These are phyloP conservation scores for Alternaria metachromatica DNA, from an alignment of 2,329 filamentous ascomycete species.

Conservation along the genomic window DNA sequence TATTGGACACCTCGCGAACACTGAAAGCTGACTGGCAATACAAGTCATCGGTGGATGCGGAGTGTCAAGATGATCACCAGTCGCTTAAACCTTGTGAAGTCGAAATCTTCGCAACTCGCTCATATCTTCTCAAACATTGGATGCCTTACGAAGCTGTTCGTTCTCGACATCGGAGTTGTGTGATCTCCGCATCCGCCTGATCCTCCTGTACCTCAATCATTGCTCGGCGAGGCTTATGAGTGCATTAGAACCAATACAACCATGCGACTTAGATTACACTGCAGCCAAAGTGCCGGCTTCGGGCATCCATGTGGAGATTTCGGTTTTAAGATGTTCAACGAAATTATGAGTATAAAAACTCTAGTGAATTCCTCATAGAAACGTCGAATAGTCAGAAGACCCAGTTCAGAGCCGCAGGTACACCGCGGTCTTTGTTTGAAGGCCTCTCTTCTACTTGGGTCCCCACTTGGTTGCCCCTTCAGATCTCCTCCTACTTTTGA, in stretches of 20 bases:
- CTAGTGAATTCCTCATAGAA: not conserved
- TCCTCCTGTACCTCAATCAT: not conserved
- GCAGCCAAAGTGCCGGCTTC: not conserved
- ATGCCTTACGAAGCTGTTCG: not conserved
- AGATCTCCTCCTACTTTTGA: not conserved
- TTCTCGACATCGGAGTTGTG: not conserved
- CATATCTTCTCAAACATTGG: conserved; percentile 7
- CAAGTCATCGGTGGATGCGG: not conserved
- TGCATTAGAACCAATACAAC: not conserved
- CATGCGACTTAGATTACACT: not conserved
- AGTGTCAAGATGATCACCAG: not conserved
- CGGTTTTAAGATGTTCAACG: not conserved
- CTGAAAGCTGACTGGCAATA: not conserved
- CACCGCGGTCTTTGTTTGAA: not conserved
- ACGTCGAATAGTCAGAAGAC: not conserved
- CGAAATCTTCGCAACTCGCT: not conserved
- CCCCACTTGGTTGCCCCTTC: not conserved
- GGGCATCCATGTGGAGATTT: not conserved
- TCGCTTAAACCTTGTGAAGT: not conserved
- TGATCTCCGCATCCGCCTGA: not conserved
- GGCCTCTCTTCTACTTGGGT: not conserved
- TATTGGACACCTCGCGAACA: not conserved
- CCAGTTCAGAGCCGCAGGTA: not conserved
- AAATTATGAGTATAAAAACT: not conserved
- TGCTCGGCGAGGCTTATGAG: not conserved